Evolutionary conservation across 176 grass and related monocot genomes (phyloP).

Genomic region (Juncus inflexus): DNA sequence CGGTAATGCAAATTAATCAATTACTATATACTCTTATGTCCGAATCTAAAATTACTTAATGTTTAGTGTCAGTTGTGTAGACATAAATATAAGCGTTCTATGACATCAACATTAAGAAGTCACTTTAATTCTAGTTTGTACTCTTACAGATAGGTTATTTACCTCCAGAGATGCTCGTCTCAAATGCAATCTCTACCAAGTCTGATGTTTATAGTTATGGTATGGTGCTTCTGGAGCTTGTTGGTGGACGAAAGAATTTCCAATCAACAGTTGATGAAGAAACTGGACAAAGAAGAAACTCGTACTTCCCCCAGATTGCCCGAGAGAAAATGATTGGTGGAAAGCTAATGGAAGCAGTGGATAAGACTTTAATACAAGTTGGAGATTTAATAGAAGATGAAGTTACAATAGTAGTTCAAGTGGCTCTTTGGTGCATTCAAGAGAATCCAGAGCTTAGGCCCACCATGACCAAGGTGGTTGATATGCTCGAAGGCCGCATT

Average conservation of each 20-base stretch:
- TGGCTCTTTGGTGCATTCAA: constrained; percentile 35
- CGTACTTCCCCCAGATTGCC: constrained; percentile 30
- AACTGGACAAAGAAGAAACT: not conserved
- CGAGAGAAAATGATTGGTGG: constrained; percentile 31
- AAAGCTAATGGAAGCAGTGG: constrained; percentile 36
- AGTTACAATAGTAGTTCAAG: constrained; percentile 13
- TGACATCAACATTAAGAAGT: too few relatives aligned
- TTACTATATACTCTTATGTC: not conserved
- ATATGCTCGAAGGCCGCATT: constrained; percentile 21
- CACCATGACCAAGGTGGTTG: constrained; percentile 19
- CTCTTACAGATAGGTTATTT: too few relatives aligned
- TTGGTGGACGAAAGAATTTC: constrained; percentile 37
- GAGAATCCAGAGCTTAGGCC: constrained; percentile 34
- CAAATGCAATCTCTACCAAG: constrained; percentile 29
- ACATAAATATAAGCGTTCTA: not conserved
- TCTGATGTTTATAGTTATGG: constrained; percentile 66
- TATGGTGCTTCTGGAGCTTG: constrained; percentile 52
- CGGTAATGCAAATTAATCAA: constrained; percentile 8
- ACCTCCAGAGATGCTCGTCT: constrained; percentile 44
- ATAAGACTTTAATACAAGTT: constrained; percentile 28
- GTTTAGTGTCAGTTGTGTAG: not conserved
- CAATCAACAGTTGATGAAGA: not conserved
- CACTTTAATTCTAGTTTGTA: too few relatives aligned
- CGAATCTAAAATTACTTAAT: not conserved
- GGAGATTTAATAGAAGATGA: constrained; percentile 23